phyloP scores from a whole-genome alignment of 306 rosid species.

The Oxytropis ochrocephala region DNA sequence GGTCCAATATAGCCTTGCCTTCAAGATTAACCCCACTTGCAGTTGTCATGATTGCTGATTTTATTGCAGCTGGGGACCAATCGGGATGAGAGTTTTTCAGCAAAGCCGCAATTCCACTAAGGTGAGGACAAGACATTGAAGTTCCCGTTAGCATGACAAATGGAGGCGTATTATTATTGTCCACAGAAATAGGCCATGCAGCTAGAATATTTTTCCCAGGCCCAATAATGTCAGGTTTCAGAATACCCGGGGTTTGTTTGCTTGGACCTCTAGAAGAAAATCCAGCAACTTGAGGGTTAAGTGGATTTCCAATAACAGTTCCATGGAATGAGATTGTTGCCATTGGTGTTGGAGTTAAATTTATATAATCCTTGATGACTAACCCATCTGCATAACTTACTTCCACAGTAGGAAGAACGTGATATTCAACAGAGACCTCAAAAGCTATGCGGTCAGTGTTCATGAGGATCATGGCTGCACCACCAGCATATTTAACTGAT shows the following conservation, averaged over 20 bases:
- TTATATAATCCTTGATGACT: slow-evolving; percentile 37
- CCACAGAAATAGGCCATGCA: slow-evolving; percentile 43
- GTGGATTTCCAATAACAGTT: slow-evolving; percentile 29
- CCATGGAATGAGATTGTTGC: slow-evolving; percentile 35
- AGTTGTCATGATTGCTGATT: slow-evolving; percentile 47
- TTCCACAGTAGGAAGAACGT: slow-evolving; percentile 46
- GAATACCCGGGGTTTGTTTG: slow-evolving; percentile 26
- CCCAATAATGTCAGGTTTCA: slow-evolving; percentile 58
- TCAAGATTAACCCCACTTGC: slow-evolving; percentile 14
- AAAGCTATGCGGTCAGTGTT: slow-evolving; percentile 1
- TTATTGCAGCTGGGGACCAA: slow-evolving; percentile 62
- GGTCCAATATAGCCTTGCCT: slow-evolving; percentile 22
- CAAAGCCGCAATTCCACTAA: slow-evolving; percentile 49
- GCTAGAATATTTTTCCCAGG: slow-evolving; percentile 50
- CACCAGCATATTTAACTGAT: slow-evolving; percentile 42
- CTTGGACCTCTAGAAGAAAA: slow-evolving; percentile 67
- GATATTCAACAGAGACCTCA: slow-evolving; percentile 22
- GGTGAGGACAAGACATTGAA: slow-evolving; percentile 58
- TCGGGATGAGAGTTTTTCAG: slow-evolving; percentile 52
- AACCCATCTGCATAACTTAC: slow-evolving; percentile 17
- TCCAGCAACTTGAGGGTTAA: slow-evolving; percentile 32
- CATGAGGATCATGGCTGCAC: slow-evolving; percentile 50
- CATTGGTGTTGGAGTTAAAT: slow-evolving; percentile 29
- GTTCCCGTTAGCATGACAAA: slow-evolving; percentile 40
- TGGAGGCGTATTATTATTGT: not conserved